Base-by-base conservation (phyloP, 441 rosid genomes). In the Croton setiger region DNA sequence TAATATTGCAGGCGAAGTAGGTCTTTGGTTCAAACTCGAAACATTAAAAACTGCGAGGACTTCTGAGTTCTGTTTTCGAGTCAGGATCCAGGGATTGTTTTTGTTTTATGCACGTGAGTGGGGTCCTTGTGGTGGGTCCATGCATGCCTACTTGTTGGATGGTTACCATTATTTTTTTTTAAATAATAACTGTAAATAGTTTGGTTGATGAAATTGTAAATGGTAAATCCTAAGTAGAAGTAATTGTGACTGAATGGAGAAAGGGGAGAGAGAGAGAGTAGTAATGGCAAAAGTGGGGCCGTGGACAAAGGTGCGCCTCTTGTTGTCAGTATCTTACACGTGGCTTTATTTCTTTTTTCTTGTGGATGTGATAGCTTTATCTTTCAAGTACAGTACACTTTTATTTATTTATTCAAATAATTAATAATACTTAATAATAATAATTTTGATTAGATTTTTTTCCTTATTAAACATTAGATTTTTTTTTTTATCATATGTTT, bases 251-350 rank as follows among this genome's bases (percentile, higher is more conserved):
- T 27, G 31, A 2, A 27, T 27, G 2, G 31, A 2, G 31, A 27
- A 0, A 27, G 31, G 31, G 2, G 31, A 27, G 31, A 2, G 31
- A 2, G 31, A 27, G 31, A 27, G 31, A 27, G 31, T 27, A 27
- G 31, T 27, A 2, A 27, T 27, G n/a, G 49, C 65, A 41, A 60
- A 69, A 39, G 70, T 49, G 36, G 1, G 68, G 59, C 60, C 67
- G 76, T 64, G 60, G 74, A 60, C 73, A 78, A 58, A 58, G 60
- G 41, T 17, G 15, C 27, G 53, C 31, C 66, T 70, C 71, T 72
- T 57, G 18, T 70, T 51, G 73, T 62, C 61, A 0, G 31, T 39
- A 48, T 74, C 12, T 47, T 52, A 48, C 75, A 65, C 73, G 77
- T 69, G 80, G 36, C 64, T 41, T 27, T 12, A 1, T 77, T 31